Conservation (phyloP, 176 grass and related monocot genomes). For the Carex kokanica region DNA sequence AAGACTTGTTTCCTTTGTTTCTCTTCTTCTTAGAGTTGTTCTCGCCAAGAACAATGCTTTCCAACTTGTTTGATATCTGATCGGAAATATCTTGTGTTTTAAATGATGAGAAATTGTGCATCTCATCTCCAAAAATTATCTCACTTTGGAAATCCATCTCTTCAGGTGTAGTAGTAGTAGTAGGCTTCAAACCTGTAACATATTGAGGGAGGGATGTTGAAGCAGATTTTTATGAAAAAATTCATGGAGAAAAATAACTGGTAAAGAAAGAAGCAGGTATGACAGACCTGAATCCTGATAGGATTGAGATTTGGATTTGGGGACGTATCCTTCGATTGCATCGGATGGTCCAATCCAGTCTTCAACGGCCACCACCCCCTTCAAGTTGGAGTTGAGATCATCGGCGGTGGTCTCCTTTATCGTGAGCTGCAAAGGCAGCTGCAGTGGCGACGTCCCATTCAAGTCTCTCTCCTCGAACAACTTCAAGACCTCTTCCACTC, state of each 20-base stretch:
- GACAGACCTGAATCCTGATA: slow-evolving; percentile 20
- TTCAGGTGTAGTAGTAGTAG: slow-evolving; percentile 27
- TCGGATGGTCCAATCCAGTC: slow-evolving; percentile 67
- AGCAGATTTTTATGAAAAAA: no score
- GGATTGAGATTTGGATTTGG: slow-evolving; percentile 28
- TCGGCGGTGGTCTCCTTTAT: no score
- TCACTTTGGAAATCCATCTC: slow-evolving; percentile 28
- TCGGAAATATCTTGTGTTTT: slow-evolving; percentile 37
- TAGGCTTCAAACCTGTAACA: slow-evolving; percentile 41
- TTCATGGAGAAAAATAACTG: no score
- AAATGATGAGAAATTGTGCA: slow-evolving; percentile 30
- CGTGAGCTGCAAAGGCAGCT: no score
- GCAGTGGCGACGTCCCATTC: no score
- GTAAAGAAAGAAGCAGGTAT: no score
- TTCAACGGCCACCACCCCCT: slow-evolving; percentile 44
- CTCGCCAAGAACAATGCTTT: slow-evolving; percentile 39
- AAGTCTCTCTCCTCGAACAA: slow-evolving; percentile 29
- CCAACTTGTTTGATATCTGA: slow-evolving; percentile 54
- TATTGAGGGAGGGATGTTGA: background rate
- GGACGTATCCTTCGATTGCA: slow-evolving; percentile 83
- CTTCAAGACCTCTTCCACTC: slow-evolving; percentile 34
- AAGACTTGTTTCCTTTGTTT: slow-evolving; percentile 41
- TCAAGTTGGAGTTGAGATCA: background rate
- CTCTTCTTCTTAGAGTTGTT: slow-evolving; percentile 34
- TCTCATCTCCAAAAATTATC: slow-evolving; percentile 24